phyloP scores from a whole-genome alignment of 2,329 filamentous ascomycete genomes.

The Ophiostoma populinum region DNA sequence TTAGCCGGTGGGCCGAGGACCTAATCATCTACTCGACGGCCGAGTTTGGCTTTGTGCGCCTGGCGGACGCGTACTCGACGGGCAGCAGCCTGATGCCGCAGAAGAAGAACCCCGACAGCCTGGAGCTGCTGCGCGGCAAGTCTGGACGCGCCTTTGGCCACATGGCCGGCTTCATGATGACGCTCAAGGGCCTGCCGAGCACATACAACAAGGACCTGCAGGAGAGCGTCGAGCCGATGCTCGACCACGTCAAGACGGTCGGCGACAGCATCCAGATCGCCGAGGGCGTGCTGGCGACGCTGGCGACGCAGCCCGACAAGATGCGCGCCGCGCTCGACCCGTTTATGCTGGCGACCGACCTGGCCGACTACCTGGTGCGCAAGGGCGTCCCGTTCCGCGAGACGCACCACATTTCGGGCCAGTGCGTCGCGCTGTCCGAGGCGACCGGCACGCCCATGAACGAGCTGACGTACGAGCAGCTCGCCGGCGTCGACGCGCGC shows the following conservation, averaged over 20 bases:
- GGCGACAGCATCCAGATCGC: slow-evolving; percentile 69
- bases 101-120: slow-evolving; percentile 67
- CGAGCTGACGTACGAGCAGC: slow-evolving; percentile 46
- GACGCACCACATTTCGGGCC: slow-evolving; percentile 66
- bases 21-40: slow-evolving; percentile 65
- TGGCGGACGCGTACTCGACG: slow-evolving; percentile 67
- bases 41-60: slow-evolving; percentile 59
- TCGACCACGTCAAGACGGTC: slow-evolving; percentile 70
- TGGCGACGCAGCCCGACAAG: slow-evolving; percentile 50
- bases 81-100: slow-evolving; percentile 64
- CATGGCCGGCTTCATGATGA: slow-evolving; percentile 66
- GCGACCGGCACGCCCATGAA: slow-evolving; percentile 51
- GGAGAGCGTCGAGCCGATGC: slow-evolving; percentile 70
- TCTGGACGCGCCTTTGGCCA: slow-evolving; percentile 61
- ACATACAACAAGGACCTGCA: slow-evolving; percentile 92
- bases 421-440: slow-evolving; percentile 57
- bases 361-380: slow-evolving; percentile 49
- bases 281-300: slow-evolving; percentile 60
- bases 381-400: slow-evolving; percentile 67
- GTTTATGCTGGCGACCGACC: slow-evolving; percentile 65
- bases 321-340: slow-evolving; percentile 67
- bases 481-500: slow-evolving; percentile 48
- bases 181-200: slow-evolving; percentile 51
- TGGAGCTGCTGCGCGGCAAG: slow-evolving; percentile 59
- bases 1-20: slow-evolving; percentile 70